These are phyloP conservation scores for Haematococcus sp. DNA, from an alignment of 139 green algal species.

Conservation along the genomic window DNA sequence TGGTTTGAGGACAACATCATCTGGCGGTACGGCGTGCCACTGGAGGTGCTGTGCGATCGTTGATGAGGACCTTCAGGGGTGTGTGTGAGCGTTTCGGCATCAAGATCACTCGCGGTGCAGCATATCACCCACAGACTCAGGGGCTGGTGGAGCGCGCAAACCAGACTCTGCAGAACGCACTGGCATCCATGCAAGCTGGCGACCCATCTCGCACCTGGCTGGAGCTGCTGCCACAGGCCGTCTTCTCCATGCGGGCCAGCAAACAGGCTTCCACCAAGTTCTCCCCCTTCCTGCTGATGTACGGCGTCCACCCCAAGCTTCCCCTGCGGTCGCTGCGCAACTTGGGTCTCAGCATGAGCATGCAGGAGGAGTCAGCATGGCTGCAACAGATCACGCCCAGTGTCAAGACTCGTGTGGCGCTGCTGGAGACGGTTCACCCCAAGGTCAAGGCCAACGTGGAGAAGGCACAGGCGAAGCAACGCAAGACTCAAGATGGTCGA, in stretches of 20 bases:
- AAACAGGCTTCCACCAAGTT: not conserved
- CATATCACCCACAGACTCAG: not conserved
- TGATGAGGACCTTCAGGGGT: not conserved
- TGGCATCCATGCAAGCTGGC: not conserved
- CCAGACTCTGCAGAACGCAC: not conserved
- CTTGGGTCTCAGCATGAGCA: too few species aligned
- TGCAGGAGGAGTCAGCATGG: too few species aligned
- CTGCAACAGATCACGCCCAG: too few species aligned
- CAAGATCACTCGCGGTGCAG: not conserved
- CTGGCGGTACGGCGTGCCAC: not conserved
- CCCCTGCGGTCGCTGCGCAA: too few species aligned
- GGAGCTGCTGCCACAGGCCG: not conserved
- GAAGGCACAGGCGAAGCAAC: too few species aligned
- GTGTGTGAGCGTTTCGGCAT: not conserved
- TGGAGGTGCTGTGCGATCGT: not conserved
- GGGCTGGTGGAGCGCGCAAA: not conserved
- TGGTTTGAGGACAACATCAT: not conserved
- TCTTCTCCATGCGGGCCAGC: not conserved
- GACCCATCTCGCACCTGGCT: not conserved
- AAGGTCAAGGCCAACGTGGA: too few species aligned
- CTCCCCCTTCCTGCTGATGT: not conserved
- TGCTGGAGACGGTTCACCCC: too few species aligned
- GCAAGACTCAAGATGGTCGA: too few species aligned
- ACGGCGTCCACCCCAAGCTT: not conserved
- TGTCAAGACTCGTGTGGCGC: too few species aligned